These are phyloP conservation scores for Acarospora socialis DNA, from an alignment of 2,329 filamentous ascomycete species.

Conservation along the genomic window DNA sequence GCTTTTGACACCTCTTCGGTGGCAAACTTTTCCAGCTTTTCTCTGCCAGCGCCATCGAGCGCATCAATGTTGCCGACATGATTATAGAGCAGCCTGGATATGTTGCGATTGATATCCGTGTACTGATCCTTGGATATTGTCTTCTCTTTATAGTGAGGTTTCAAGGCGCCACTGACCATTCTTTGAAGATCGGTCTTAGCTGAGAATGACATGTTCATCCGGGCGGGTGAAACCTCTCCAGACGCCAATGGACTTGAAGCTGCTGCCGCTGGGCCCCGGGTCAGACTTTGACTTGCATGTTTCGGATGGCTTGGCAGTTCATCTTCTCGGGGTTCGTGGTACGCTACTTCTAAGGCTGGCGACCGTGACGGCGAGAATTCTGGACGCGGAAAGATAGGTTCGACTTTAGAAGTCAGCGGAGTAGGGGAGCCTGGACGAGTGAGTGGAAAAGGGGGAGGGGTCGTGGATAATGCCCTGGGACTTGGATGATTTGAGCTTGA, in stretches of 20 bases:
- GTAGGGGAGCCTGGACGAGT: conserved; percentile 51
- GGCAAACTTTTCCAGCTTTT: conserved; percentile 61
- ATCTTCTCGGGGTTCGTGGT: conserved; percentile 25
- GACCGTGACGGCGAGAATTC: conserved; percentile 56
- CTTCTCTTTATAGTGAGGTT: conserved; percentile 67
- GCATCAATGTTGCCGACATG: conserved; percentile 37
- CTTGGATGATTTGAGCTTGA: conserved; percentile 50
- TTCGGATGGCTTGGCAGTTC: conserved; percentile 26
- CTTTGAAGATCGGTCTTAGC: conserved; percentile 80
- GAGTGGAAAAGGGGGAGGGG: conserved; percentile 51
- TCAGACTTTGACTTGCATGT: conserved; percentile 16
- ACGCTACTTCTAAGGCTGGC: conserved; percentile 23
- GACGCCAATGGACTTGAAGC: conserved; percentile 35
- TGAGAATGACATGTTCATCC: conserved; percentile 54
- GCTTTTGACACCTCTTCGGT: conserved; percentile 65
- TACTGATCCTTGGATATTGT: conserved; percentile 80
- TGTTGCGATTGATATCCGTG: conserved; percentile 76
- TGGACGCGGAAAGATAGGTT: conserved; percentile 59
- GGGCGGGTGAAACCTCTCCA: conserved; percentile 53
- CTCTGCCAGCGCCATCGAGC: conserved; percentile 22
- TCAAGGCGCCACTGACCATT: conserved; percentile 71
- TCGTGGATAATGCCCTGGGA: conserved; percentile 51
- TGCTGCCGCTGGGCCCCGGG: conserved; percentile 34
- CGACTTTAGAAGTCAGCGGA: conserved; percentile 55
- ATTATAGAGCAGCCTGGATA: conserved; percentile 79